Evolutionary conservation across 2,329 filamentous ascomycete species (phyloP).

Genomic region (Ascochyta lentis): DNA sequence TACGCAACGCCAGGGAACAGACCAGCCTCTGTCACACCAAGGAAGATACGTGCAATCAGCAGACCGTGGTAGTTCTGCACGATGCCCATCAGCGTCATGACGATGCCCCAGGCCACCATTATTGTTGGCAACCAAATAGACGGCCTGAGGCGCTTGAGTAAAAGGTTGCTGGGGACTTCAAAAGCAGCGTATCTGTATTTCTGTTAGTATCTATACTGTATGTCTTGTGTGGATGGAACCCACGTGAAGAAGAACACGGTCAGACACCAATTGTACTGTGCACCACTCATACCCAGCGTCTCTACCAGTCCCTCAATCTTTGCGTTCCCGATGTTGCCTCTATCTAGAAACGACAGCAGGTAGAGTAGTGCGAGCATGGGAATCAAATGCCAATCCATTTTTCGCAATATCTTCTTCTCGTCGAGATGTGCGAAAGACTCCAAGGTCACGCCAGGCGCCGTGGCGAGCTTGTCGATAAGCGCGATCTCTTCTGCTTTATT

Average conservation of each 20-base stretch:
- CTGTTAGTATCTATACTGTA: not conserved
- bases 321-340: constrained; percentile 53
- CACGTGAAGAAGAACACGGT: constrained; percentile 69
- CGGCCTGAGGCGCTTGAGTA: constrained; percentile 65
- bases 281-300: constrained; percentile 50
- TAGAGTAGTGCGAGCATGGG: constrained; percentile 51
- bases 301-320: constrained; percentile 44
- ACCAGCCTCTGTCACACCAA: constrained; percentile 49
- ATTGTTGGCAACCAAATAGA: constrained; percentile 52
- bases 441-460: constrained; percentile 31
- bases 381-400: constrained; percentile 50
- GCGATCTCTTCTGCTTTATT: constrained; percentile 26
- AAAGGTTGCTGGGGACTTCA: constrained; percentile 65
- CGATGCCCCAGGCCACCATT: constrained; percentile 59
- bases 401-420: constrained; percentile 50
- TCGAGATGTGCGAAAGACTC: constrained; percentile 48
- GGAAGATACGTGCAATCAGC: constrained; percentile 54
- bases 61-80: constrained; percentile 56
- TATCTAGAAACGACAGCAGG: constrained; percentile 46
- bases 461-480: constrained; percentile 36
- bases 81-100: constrained; percentile 59
- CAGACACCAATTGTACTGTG: constrained; percentile 69
- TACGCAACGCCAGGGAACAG: constrained; percentile 33
- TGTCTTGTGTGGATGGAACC: not conserved
- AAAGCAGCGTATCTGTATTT: constrained; percentile 43